Conservation (phyloP, 495 filamentous ascomycete species). For the Tuber brumale region DNA sequence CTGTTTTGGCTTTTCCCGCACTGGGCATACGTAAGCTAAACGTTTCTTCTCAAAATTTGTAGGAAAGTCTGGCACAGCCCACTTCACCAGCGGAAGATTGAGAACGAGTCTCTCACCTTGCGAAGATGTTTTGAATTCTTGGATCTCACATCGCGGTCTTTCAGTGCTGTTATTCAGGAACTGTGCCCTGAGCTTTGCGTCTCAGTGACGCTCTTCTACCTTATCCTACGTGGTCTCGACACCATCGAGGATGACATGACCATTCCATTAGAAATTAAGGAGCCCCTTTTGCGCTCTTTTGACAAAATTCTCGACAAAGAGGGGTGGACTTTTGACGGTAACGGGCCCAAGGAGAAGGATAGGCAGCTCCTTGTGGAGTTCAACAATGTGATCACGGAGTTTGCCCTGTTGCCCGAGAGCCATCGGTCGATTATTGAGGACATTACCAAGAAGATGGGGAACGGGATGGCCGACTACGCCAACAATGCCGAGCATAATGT, state of each 20-base stretch:
- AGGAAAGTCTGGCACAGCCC: slow-evolving; percentile 97
- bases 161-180: slow-evolving; percentile 88
- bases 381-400: slow-evolving; percentile 75
- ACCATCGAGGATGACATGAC: slow-evolving; percentile 99
- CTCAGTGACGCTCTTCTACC: slow-evolving; percentile 87
- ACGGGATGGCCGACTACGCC: slow-evolving; percentile 95
- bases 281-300: slow-evolving; percentile 78
- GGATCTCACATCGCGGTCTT: slow-evolving; percentile 83
- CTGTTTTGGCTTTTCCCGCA: not conserved
- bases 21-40: not conserved
- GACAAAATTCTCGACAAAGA: slow-evolving; percentile 67
- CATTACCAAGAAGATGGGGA: slow-evolving; percentile 90
- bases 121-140: slow-evolving; percentile 79
- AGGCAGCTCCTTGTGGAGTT: slow-evolving; percentile 86
- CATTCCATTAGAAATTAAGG: slow-evolving; percentile 69
- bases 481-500: slow-evolving; percentile 70
- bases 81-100: slow-evolving; percentile 71
- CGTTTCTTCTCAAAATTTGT: not conserved
- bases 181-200: slow-evolving; percentile 87
- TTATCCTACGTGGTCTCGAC: slow-evolving; percentile 81
- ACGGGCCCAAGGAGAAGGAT: slow-evolving; percentile 89
- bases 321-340: slow-evolving; percentile 83
- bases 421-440: slow-evolving; percentile 88
- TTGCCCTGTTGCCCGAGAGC: slow-evolving; percentile 76
- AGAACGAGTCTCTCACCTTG: slow-evolving; percentile 66